Percentiles rank a stretch among this genome's conserved stretches.
Evolutionary conservation across 176 grass and related monocot genomes (phyloP).

Genomic region (Zizania latifolia): DNA sequence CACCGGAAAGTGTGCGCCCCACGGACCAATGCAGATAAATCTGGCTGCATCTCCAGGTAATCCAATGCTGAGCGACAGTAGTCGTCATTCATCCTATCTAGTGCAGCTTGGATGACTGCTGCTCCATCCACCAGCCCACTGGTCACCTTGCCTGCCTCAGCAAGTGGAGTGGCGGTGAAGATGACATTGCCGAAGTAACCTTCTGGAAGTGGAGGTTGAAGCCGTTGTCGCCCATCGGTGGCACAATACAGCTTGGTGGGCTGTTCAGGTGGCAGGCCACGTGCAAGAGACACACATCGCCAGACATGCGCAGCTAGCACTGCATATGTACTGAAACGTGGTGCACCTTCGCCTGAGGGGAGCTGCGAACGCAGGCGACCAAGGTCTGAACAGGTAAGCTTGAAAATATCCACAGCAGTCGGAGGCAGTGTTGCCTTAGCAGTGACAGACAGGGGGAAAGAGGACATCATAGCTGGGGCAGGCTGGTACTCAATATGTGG

Average conservation of each 20-base stretch:
- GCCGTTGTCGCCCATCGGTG: conserved; percentile 61
- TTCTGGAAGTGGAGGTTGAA: conserved; percentile 57
- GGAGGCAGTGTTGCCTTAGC: conserved; percentile 25
- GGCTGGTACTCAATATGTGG: conserved; percentile 79
- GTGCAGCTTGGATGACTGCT: conserved; percentile 54
- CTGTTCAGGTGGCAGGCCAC: conserved; percentile 53
- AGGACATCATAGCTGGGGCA: conserved; percentile 53
- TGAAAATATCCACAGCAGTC: conserved; percentile 76
- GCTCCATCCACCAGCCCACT: conserved; percentile 29
- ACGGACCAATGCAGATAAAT: conserved; percentile 60
- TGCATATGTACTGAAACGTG: conserved; percentile 47
- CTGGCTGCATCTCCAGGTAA: conserved; percentile 70
- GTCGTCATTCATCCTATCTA: conserved; percentile 55
- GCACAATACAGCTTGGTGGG: conserved; percentile 75
- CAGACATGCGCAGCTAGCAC: conserved; percentile 77
- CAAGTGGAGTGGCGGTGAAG: conserved; percentile 78
- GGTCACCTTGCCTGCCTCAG: conserved; percentile 48
- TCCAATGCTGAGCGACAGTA: conserved; percentile 80
- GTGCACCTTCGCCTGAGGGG: conserved; percentile 14
- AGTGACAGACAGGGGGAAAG: neutral
- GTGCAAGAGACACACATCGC: conserved; percentile 70
- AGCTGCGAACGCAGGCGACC: conserved; percentile 31
- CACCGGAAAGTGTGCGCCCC: conserved; percentile 82
- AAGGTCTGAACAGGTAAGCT: conserved; percentile 50
- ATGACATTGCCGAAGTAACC: conserved; percentile 96